Evolutionary conservation across 129 eudicot species (phyloP).

Genomic region (Pseudognaphalium luteoalbum): DNA sequence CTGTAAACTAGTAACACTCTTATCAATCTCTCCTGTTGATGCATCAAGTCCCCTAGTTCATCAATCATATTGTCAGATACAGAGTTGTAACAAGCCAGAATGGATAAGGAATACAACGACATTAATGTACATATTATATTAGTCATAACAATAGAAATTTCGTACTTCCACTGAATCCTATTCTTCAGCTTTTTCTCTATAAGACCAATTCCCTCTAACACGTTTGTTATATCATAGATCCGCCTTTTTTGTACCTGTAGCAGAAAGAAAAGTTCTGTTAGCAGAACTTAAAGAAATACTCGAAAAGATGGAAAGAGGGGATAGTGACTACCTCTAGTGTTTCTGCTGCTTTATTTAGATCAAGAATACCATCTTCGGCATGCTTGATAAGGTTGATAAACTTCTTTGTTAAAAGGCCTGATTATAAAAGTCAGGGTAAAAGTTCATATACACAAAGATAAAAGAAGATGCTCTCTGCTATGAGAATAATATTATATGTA

Average conservation of each 20-base stretch:
- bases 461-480: not conserved
- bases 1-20: conserved; percentile 73
- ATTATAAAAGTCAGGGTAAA: conserved; percentile 18
- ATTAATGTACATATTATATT: conserved; percentile 7
- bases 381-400: conserved; percentile 88
- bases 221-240: conserved; percentile 96
- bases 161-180: conserved; percentile 99
- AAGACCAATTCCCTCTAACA: conserved; percentile 96
- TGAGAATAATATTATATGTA: too few species aligned
- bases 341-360: conserved; percentile 96
- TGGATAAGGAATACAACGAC: conserved; percentile 4
- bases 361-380: conserved; percentile 98
- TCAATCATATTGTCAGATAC: conserved; percentile 36
- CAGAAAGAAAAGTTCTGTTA: conserved; percentile 20
- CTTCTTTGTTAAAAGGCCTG: conserved; percentile 95
- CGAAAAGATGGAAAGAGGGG: conserved; percentile 22
- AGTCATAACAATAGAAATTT: not conserved
- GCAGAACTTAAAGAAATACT: not conserved
- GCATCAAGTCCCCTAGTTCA: conserved; percentile 86
- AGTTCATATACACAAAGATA: conserved; percentile 4
- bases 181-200: conserved; percentile 97
- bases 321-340: conserved; percentile 72
- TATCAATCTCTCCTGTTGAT: conserved; percentile 77
- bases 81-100: conserved; percentile 3
- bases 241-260: conserved; percentile 96